Evolutionary conservation across 1,284 basidiomycete species (phyloP).

Genomic region (Ustilago cynodontis): DNA sequence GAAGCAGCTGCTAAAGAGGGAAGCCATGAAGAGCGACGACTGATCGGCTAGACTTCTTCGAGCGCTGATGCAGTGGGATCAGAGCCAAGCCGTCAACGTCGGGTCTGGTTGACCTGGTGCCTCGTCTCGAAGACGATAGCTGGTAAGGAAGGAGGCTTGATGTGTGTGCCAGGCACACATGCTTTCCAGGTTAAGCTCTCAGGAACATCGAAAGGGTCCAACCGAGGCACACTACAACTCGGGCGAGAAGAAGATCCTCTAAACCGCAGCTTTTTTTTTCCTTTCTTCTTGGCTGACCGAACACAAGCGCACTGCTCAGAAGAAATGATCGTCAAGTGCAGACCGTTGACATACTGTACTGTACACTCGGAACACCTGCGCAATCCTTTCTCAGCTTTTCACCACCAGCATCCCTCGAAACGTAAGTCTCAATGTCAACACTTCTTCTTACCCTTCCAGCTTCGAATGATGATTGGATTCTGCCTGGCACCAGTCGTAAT

Average conservation of each 20-base stretch:
- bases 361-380: conserved; percentile 8
- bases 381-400: conserved; percentile 2
- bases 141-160: background rate
- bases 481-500: conserved; percentile 61
- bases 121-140: background rate
- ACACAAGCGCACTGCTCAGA: background rate
- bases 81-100: background rate
- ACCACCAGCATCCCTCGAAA: conserved; percentile 21
- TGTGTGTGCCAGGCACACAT: background rate
- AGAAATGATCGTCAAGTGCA: conserved; percentile 4
- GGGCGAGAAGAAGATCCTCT: conserved; percentile 22
- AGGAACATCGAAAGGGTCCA: conserved; percentile 10
- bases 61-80: background rate
- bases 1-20: conserved; percentile 38
- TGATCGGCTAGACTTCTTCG: background rate
- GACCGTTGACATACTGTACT: too few species aligned
- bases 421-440: conserved; percentile 25
- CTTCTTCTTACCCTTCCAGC: background rate
- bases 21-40: conserved; percentile 12
- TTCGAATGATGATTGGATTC: conserved; percentile 58
- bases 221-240: conserved; percentile 18
- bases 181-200: background rate
- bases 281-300: background rate
- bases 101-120: too few species aligned
- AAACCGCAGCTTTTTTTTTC: conserved; percentile 26